Base-by-base conservation (phyloP, 1,284 basidiomycete genomes). In the Inonotus obliquus region DNA sequence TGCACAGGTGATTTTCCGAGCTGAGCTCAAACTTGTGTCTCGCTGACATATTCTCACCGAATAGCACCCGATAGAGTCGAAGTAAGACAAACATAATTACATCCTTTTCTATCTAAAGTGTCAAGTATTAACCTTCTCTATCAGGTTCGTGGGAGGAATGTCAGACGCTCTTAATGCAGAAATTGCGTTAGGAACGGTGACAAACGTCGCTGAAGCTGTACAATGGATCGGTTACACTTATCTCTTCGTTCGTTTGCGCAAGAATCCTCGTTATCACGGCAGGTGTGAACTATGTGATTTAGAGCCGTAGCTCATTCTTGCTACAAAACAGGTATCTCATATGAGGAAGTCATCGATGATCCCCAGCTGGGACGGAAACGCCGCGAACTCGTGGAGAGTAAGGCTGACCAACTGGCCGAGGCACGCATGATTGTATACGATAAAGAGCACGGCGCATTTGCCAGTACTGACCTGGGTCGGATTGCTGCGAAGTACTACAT, bases 401-500 rank as follows among this genome's bases (percentile, higher is more conserved):
- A 94, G 1, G 93, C 93, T 17, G 77, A 80, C 54, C 83, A 80
- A 64, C 83, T 99, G 1, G 81, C 84, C n/a, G 78, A 84, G 35
- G 82, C 87, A 19, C 82, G 85, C 61, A 99, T 99, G 97, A 87
- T 98, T 60, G 79, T 82, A 29, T 91, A 89, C 69, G 87, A 95
- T 69, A 75, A 79, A 49, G 71, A 75, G 2, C 81, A 78, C 2
- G 88, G 85, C 41, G 76, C 81, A 1, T 87, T 98, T 62, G 76
- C 80, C 2, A 86, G 91, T 65, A 94, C 92, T 13, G 95, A 98
- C 67, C 76, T 98, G 2, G 97, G 97, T 14, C 81, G 94, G 63
- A 96, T 99, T 67, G 96, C 97, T 0, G 94, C 96, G 1, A 95
- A 92, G 71, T 99, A 98, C 75, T 99, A 99, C 75, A 91, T 99